Conservation (phyloP, 345 rosid species). For the Sonneratia caseolaris region DNA sequence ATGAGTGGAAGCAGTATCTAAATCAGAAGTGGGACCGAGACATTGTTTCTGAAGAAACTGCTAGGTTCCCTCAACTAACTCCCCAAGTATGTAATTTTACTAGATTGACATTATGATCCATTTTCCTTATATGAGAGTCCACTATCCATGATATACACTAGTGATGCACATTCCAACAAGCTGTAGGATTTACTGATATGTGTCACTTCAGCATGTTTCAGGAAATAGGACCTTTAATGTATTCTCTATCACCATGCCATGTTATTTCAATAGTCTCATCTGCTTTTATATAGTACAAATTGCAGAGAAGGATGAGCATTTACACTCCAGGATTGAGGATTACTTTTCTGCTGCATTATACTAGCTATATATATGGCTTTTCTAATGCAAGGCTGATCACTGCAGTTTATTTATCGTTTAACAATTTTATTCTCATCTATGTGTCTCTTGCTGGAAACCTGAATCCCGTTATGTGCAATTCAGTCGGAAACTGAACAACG, state of each 20-base stretch:
- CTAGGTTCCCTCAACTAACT: conserved; percentile 56
- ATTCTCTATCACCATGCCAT: not conserved
- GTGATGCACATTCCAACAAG: not conserved
- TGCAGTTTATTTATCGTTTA: not conserved
- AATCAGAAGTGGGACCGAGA: conserved; percentile 62
- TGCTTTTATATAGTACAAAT: not conserved
- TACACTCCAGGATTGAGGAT: not conserved
- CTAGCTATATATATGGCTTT: not conserved
- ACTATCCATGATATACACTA: not conserved
- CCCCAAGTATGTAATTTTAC: conserved; percentile 37
- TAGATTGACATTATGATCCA: not conserved
- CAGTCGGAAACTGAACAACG: conserved; percentile 68
- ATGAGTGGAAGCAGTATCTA: conserved; percentile 54
- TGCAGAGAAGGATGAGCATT: not conserved
- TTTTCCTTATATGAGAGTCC: not conserved
- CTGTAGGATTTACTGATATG: not conserved
- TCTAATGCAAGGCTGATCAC: not conserved
- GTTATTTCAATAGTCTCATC: not conserved
- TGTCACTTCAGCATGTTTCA: not conserved
- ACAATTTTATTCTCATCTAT: not conserved
- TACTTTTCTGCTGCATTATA: not conserved
- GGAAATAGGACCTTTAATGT: not conserved
- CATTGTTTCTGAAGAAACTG: conserved; percentile 55
- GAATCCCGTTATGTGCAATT: conserved; percentile 11
- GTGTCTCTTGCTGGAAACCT: not conserved